These are phyloP conservation scores for Yarrowia sp. DNA, from an alignment of 805 yeast species.

Conservation along the genomic window DNA sequence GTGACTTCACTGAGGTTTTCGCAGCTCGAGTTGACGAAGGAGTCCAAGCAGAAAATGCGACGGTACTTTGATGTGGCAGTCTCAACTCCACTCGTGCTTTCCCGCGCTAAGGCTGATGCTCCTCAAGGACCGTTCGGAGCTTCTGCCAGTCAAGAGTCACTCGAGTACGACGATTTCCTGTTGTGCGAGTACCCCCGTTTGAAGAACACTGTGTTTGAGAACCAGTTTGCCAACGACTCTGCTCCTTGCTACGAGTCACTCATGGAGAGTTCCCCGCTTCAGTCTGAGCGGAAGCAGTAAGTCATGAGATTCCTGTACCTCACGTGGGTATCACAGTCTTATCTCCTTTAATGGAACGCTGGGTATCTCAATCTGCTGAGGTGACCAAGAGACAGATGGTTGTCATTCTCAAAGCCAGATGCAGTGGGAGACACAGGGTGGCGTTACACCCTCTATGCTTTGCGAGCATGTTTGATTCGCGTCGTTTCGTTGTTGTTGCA, in stretches of 20 bases:
- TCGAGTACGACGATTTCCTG: not conserved
- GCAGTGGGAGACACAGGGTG: too few relatives aligned
- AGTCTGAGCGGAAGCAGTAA: too few relatives aligned
- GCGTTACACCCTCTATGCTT: too few relatives aligned
- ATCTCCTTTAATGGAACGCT: too few relatives aligned
- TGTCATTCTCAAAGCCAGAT: too few relatives aligned
- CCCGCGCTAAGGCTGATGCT: not conserved
- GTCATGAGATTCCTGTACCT: too few relatives aligned
- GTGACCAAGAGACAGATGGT: too few relatives aligned
- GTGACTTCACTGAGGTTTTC: not conserved
- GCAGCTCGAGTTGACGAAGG: not conserved
- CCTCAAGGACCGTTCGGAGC: not conserved
- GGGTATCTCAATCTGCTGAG: too few relatives aligned
- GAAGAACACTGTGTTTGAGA: not conserved
- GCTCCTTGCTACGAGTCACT: not conserved
- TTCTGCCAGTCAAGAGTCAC: not conserved
- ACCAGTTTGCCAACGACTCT: not conserved
- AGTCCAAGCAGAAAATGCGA: not conserved
- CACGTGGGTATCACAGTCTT: too few relatives aligned
- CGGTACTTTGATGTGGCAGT: not conserved
- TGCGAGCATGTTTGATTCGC: too few relatives aligned
- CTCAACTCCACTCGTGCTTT: not conserved
- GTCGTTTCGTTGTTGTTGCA: too few relatives aligned
- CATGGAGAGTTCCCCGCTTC: too few relatives aligned
- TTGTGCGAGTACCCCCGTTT: constrained; percentile 1